These are phyloP conservation scores for Coemansia sp. DNA, from an alignment of 192 early-diverging fungal genomes.

Conservation along the genomic window DNA sequence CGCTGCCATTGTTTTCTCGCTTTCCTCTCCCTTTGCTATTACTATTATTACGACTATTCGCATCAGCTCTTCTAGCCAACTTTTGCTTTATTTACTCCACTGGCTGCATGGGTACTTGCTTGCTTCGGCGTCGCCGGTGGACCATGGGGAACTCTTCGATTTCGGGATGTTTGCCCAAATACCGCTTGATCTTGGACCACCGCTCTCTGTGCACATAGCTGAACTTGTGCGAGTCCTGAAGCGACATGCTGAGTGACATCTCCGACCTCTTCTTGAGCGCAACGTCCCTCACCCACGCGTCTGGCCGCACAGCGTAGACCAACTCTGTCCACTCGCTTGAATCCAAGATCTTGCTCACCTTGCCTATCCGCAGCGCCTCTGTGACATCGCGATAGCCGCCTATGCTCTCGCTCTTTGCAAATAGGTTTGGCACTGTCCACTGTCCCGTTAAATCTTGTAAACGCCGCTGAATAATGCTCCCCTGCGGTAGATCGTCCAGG, in stretches of 20 bases:
- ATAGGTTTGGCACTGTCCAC: constrained; percentile 46
- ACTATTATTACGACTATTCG: constrained; percentile 1
- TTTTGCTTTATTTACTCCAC: not conserved
- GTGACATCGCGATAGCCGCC: constrained; percentile 12
- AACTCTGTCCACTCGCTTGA: constrained; percentile 32
- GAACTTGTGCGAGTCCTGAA: constrained; percentile 40
- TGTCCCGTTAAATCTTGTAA: constrained; percentile 44
- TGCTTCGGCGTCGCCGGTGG: not conserved
- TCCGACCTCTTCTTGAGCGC: constrained; percentile 31
- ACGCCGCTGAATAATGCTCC: constrained; percentile 36
- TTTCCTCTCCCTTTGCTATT: not conserved
- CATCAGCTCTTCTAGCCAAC: not conserved
- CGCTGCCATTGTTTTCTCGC: not conserved
- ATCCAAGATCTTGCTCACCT: constrained; percentile 11
- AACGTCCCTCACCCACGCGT: constrained; percentile 18
- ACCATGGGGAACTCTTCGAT: constrained; percentile 33
- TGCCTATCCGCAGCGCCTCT: constrained; percentile 26
- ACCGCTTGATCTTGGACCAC: constrained; percentile 41
- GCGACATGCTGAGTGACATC: constrained; percentile 39
- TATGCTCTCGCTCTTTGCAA: constrained; percentile 45
- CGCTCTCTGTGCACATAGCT: constrained; percentile 38
- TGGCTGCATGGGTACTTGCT: not conserved
- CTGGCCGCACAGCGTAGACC: constrained; percentile 36
- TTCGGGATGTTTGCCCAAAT: constrained; percentile 39
- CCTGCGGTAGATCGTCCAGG: constrained; percentile 23